Evolutionary conservation across 2,329 filamentous ascomycete genomes (phyloP).

Genomic region (Fonsecaea erecta): DNA sequence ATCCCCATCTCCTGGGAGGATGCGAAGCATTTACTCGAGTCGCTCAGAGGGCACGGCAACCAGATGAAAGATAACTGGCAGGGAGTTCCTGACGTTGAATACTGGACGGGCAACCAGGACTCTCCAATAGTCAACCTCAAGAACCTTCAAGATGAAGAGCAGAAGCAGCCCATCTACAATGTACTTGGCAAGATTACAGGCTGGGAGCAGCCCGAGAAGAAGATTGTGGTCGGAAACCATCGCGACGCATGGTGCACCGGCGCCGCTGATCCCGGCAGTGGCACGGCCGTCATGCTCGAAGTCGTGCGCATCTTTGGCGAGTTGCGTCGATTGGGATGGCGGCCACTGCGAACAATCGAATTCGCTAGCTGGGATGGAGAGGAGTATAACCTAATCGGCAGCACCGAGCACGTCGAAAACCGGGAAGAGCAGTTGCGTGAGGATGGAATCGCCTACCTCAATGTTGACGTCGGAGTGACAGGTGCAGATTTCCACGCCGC

Average conservation of each 20-base stretch:
- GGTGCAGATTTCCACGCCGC: slow-evolving; percentile 76
- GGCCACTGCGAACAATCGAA: slow-evolving; percentile 89
- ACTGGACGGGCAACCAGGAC: slow-evolving; percentile 78
- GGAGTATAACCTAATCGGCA: slow-evolving; percentile 91
- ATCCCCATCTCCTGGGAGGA: slow-evolving; percentile 89
- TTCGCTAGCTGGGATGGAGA: slow-evolving; percentile 96
- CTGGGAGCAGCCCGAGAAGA: slow-evolving; percentile 81
- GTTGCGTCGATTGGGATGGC: slow-evolving; percentile 77
- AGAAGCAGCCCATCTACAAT: slow-evolving; percentile 88
- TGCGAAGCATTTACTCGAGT: slow-evolving; percentile 76
- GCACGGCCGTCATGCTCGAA: slow-evolving; percentile 90
- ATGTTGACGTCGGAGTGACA: slow-evolving; percentile 81
- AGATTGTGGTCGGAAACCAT: slow-evolving; percentile 88
- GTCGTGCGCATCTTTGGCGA: slow-evolving; percentile 83
- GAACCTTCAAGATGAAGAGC: slow-evolving; percentile 84
- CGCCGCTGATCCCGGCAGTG: slow-evolving; percentile 81
- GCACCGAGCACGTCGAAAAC: slow-evolving; percentile 92
- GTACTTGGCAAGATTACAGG: slow-evolving; percentile 82
- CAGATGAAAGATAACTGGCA: slow-evolving; percentile 72
- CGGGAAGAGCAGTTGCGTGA: slow-evolving; percentile 73
- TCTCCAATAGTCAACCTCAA: slow-evolving; percentile 79
- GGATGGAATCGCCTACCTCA: slow-evolving; percentile 84
- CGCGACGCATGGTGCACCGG: slow-evolving; percentile 93
- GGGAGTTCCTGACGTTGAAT: slow-evolving; percentile 72
- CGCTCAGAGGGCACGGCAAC: slow-evolving; percentile 74